Evolutionary conservation across 345 rosid species (phyloP), one percentile per base, ranked within the genome.

Genomic region (Pistacia atlantica): DNA sequence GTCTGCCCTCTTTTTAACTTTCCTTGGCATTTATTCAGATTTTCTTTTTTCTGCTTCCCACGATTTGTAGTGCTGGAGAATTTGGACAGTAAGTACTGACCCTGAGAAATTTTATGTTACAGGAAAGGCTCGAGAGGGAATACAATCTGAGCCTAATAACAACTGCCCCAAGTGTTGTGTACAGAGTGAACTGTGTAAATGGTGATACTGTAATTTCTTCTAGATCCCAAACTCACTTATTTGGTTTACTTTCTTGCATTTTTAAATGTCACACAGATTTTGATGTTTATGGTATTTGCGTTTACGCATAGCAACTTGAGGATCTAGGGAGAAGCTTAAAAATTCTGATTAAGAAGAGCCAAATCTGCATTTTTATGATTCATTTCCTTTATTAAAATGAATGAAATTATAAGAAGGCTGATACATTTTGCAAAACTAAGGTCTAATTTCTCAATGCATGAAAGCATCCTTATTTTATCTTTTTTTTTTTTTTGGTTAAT

Each of bases 71-170:
- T 75, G 33, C 61, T 68, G 63, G 61, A 65, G 54, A 73, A 54
- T 69, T 63, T 33, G 46, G 64, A 52, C 49, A 77, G 62, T 70
- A 33, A 28, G 48, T 31, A 1, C 9, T 74, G 70, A 61, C 12
- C 28, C 75, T 35, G 58, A 63, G 18, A 20, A 63, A 35, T 54
- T 74, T 71, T 73, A 35, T 65, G 73, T 72, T 78, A 42, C 98
- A 96, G 99, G 99, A 96, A 96, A 89, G 99, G 84, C 93, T 93
- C 65, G 99, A 93, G 90, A 90, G 99, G 80, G 99, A 96, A 83
- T 96, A 96, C 89, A 90, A 86, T 86, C 89, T 96, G 82, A 96
- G 90, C 90, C 89, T 96, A 48, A 96, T 96, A 68, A 96, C 98
- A 73, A 96, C 99, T 80, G 99, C 99, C 69, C 98, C 99, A 80